Evolutionary conservation across 2,329 filamentous ascomycete genomes (phyloP).

Genomic region (Fusarium foetens): DNA sequence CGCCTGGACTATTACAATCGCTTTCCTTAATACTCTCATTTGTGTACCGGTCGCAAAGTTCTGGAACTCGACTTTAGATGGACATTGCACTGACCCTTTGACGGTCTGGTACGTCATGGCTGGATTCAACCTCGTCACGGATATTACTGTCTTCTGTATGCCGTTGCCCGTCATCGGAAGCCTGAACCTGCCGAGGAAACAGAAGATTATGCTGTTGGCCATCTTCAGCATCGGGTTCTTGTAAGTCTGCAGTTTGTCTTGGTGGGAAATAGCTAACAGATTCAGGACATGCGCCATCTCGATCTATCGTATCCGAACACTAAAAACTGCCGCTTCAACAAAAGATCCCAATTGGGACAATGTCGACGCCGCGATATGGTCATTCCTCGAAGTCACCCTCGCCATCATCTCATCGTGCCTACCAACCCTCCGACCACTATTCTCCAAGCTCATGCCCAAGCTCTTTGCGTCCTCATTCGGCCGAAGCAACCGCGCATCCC

Average conservation of each 20-base stretch:
- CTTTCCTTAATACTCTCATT: constrained; percentile 11
- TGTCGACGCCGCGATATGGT: constrained; percentile 21
- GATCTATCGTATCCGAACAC: constrained; percentile 13
- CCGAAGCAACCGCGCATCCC: not conserved
- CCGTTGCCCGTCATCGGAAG: constrained; percentile 15
- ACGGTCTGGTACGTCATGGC: constrained; percentile 28
- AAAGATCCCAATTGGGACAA: constrained; percentile 29
- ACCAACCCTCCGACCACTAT: constrained; percentile 11
- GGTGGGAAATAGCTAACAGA: too few relatives aligned
- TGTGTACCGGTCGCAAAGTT: constrained; percentile 24
- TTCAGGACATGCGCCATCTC: constrained; percentile 21
- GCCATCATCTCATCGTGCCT: constrained; percentile 20
- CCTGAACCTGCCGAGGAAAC: constrained; percentile 10
- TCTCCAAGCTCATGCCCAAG: constrained; percentile 18
- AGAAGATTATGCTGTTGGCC: constrained; percentile 13
- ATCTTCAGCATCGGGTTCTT: constrained; percentile 16
- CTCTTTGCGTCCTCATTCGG: not conserved
- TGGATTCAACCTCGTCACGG: constrained; percentile 10
- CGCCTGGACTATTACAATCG: constrained; percentile 10
- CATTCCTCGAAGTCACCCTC: constrained; percentile 16
- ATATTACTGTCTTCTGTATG: constrained; percentile 14
- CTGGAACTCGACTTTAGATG: constrained; percentile 4
- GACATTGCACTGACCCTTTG: not conserved
- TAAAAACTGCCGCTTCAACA: constrained; percentile 7
- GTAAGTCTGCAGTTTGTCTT: not conserved